Percentiles rank a stretch among this genome's conserved stretches.
phyloP scores from a whole-genome alignment of 768 basidiomycete species.

The Clavaria fumosa region DNA sequence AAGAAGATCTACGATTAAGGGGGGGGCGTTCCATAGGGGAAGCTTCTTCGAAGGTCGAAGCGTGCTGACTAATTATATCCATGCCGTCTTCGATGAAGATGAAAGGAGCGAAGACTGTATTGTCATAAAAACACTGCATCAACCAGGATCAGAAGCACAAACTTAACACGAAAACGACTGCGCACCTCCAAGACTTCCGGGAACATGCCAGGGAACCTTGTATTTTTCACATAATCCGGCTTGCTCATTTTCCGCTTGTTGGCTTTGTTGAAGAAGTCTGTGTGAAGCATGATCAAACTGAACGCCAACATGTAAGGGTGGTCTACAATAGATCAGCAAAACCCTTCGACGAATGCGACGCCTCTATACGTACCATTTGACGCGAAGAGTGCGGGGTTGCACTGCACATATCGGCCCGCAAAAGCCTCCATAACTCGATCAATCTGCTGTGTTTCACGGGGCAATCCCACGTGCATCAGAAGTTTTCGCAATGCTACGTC shows the following conservation, averaged over 20 bases:
- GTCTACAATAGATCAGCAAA: no score
- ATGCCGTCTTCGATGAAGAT: constrained; percentile 88
- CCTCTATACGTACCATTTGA: constrained; percentile 42
- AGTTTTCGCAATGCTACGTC: constrained; percentile 84
- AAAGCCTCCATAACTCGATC: constrained; percentile 96
- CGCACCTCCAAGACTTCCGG: constrained; percentile 78
- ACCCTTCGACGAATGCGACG: no score
- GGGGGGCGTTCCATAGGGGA: constrained; percentile 24
- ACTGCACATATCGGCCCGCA: constrained; percentile 65
- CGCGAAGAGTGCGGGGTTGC: constrained; percentile 69
- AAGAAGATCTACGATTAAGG: constrained; percentile 8
- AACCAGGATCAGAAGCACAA: constrained; percentile 5
- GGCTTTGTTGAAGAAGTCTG: constrained; percentile 94
- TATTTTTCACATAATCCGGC: constrained; percentile 86
- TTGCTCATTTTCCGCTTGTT: constrained; percentile 98
- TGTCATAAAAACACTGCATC: constrained; percentile 82
- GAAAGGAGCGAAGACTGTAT: constrained; percentile 91
- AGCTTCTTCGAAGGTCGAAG: constrained; percentile 28
- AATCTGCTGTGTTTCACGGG: constrained; percentile 95
- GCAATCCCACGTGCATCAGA: constrained; percentile 83
- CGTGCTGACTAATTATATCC: constrained; percentile 47
- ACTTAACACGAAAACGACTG: neutral
- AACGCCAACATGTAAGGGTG: constrained; percentile 94
- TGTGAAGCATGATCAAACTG: constrained; percentile 97
- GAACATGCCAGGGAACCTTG: constrained; percentile 68